Conservation (phyloP, 2,329 filamentous ascomycete species). For the Aspergillus sp. region DNA sequence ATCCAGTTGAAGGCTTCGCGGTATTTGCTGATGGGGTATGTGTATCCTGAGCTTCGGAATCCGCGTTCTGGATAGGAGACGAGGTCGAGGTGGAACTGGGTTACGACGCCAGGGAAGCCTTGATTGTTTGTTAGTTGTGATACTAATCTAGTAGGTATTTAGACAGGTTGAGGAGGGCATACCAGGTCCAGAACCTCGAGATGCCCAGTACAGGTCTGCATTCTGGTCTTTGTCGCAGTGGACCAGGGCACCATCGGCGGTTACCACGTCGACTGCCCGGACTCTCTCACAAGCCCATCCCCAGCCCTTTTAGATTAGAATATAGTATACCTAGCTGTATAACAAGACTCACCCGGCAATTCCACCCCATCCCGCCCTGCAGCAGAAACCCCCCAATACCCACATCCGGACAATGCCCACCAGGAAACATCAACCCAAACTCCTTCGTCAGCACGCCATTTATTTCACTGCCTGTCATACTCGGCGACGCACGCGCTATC, state of each 20-base stretch:
- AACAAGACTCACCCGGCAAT: constrained; percentile 46
- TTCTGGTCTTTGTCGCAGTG: constrained; percentile 37
- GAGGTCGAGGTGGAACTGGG: constrained; percentile 49
- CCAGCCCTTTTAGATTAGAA: constrained; percentile 45
- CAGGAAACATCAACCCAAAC: constrained; percentile 49
- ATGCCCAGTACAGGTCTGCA: constrained; percentile 51
- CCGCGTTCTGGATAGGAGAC: constrained; percentile 20
- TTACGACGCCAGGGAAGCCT: constrained; percentile 54
- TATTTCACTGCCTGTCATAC: constrained; percentile 44
- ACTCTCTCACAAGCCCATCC: constrained; percentile 55
- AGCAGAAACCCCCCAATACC: constrained; percentile 58
- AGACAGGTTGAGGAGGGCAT: background rate
- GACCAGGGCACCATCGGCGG: constrained; percentile 40
- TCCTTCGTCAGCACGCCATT: constrained; percentile 21
- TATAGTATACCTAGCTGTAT: background rate
- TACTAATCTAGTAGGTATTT: background rate
- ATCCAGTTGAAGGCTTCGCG: constrained; percentile 51
- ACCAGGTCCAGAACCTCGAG: constrained; percentile 50
- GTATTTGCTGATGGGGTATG: constrained; percentile 50
- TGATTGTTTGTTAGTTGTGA: background rate
- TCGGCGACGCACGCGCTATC: constrained; percentile 48
- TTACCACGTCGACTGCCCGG: constrained; percentile 49
- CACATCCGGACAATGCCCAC: constrained; percentile 59
- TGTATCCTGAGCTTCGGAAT: constrained; percentile 42
- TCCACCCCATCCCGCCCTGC: constrained; percentile 51